Conservation (phyloP, 2,329 filamentous ascomycete species). For the Parasarocladium wereldwijsianum region DNA sequence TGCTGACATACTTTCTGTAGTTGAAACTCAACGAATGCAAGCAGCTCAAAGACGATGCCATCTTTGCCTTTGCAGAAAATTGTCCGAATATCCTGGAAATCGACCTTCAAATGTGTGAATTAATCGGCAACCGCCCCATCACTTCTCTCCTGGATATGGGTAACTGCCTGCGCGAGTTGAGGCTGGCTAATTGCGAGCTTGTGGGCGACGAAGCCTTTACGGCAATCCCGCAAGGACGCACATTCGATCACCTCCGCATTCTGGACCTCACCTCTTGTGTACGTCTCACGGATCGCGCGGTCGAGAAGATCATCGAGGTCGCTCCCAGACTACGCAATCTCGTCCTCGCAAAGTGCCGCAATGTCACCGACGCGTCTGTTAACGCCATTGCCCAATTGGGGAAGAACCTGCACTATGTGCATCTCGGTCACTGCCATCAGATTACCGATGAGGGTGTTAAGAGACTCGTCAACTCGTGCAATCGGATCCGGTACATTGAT, state of each 20-base stretch:
- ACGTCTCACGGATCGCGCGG: constrained; percentile 70
- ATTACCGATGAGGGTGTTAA: constrained; percentile 86
- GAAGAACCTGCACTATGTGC: constrained; percentile 94
- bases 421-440: constrained; percentile 81
- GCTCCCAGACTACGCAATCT: constrained; percentile 84
- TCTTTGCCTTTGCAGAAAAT: constrained; percentile 73
- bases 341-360: constrained; percentile 84
- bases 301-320: constrained; percentile 73
- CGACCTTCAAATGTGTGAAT: constrained; percentile 73
- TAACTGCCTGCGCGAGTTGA: constrained; percentile 74
- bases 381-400: constrained; percentile 76
- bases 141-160: constrained; percentile 67
- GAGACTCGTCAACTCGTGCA: constrained; percentile 71
- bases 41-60: constrained; percentile 70
- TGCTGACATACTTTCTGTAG: constrained; percentile 22
- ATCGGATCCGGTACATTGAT: constrained; percentile 92
- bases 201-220: constrained; percentile 85
- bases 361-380: constrained; percentile 82
- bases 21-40: constrained; percentile 87
- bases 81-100: constrained; percentile 94
- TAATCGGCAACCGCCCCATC: constrained; percentile 71
- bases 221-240: constrained; percentile 50
- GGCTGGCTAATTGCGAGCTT: constrained; percentile 70
- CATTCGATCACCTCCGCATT: constrained; percentile 80
- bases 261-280: constrained; percentile 84